Evolutionary conservation across 2,329 filamentous ascomycete species (phyloP).

Genomic region (Simplicillium sp.): DNA sequence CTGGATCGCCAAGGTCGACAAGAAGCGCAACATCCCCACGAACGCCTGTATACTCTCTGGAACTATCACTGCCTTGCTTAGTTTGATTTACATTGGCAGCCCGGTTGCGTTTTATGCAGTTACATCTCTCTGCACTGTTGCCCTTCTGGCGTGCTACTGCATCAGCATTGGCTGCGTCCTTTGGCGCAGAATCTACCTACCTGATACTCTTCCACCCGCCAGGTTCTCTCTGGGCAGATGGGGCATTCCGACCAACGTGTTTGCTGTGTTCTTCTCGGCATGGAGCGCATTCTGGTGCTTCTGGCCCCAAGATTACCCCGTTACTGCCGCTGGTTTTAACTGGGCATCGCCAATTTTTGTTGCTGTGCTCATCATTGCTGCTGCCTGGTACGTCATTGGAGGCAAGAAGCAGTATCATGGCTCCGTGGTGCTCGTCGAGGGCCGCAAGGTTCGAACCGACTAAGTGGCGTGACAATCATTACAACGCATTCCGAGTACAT

Average conservation of each 20-base stretch:
- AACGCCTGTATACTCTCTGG: constrained; percentile 8
- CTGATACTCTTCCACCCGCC: constrained; percentile 7
- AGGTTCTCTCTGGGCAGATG: constrained; percentile 7
- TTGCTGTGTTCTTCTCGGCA: constrained; percentile 2
- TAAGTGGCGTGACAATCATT: no score
- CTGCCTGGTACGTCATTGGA: constrained; percentile 5
- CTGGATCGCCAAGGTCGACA: constrained; percentile 5
- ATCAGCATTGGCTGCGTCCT: constrained; percentile 8
- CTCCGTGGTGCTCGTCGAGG: constrained; percentile 6
- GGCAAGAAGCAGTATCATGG: constrained; percentile 5
- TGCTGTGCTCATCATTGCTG: constrained; percentile 1
- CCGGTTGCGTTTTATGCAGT: constrained; percentile 10
- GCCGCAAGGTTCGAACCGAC: constrained; percentile 1
- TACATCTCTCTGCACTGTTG: constrained; percentile 7
- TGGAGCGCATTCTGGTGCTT: constrained; percentile 10
- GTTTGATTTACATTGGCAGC: constrained; percentile 8
- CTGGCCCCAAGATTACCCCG: constrained; percentile 7
- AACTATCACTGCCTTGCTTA: constrained; percentile 4
- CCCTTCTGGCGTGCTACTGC: constrained; percentile 8
- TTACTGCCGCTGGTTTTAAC: constrained; percentile 7
- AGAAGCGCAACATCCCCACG: constrained; percentile 2
- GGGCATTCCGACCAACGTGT: constrained; percentile 4
- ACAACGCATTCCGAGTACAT: no score
- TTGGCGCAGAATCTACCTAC: constrained; percentile 5
- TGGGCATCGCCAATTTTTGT: constrained; percentile 6